A percentile compares a stretch with the other conserved stretches of the same genome.
Evolutionary conservation across 306 rosid genomes (phyloP).

Genomic region (Dalbergia oliveri): DNA sequence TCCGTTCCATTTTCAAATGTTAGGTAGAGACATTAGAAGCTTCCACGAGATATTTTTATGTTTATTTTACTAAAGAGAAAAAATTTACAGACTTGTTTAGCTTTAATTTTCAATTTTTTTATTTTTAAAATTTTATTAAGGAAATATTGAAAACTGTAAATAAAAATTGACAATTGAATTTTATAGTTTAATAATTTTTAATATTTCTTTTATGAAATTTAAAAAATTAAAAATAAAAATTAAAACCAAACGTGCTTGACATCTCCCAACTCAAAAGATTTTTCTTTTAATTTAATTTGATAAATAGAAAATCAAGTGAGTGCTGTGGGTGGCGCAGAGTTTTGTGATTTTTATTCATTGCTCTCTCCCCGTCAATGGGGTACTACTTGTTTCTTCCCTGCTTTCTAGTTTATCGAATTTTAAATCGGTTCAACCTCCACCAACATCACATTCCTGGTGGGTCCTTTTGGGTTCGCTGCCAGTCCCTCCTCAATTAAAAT

Average conservation of each 20-base stretch:
- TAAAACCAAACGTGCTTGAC: too few relatives aligned
- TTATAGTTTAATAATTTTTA: too few relatives aligned
- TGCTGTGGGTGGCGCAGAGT: neutral
- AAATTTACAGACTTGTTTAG: too few relatives aligned
- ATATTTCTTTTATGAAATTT: too few relatives aligned
- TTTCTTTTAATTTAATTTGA: neutral
- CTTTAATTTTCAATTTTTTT: too few relatives aligned
- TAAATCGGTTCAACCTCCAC: constrained; percentile 47
- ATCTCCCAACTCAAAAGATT: neutral
- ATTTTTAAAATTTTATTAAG: too few relatives aligned
- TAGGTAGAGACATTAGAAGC: constrained; percentile 65
- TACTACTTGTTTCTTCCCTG: constrained; percentile 3
- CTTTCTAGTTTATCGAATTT: neutral
- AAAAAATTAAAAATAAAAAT: too few relatives aligned
- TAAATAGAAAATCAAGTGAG: neutral
- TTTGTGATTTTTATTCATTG: constrained; percentile 23
- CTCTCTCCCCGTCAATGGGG: constrained; percentile 15
- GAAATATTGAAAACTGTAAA: too few relatives aligned
- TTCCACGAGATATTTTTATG: constrained; percentile 51
- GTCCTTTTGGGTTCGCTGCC: constrained; percentile 40
- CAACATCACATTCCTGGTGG: constrained; percentile 57
- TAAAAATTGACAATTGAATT: too few relatives aligned
- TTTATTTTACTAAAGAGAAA: too few relatives aligned
- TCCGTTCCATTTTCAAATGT: constrained; percentile 53
- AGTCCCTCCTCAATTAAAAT: constrained; percentile 49